phyloP scores from a whole-genome alignment of 208 protist species.

The Herpetomonas tarakana region DNA sequence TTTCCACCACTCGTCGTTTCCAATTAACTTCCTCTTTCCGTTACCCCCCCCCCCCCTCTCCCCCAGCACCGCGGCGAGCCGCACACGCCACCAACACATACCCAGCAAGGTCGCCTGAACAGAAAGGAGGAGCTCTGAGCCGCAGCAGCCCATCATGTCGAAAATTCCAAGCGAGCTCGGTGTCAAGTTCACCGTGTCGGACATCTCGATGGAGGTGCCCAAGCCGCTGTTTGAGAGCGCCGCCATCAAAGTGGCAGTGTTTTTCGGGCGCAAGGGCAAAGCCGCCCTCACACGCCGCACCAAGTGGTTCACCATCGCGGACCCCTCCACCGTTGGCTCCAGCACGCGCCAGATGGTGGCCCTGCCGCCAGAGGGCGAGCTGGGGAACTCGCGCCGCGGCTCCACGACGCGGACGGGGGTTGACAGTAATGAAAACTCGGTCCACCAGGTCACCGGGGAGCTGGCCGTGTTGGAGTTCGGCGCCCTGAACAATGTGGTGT shows the following conservation, averaged over 20 bases:
- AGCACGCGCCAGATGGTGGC: slow-evolving; percentile 16
- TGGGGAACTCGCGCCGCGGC: slow-evolving; percentile 2
- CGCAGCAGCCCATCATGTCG: no score
- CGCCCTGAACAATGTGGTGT: slow-evolving; percentile 36
- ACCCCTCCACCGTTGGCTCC: slow-evolving; percentile 19
- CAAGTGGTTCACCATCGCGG: slow-evolving; percentile 48
- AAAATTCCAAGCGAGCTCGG: slow-evolving; percentile 27
- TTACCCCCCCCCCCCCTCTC: no score
- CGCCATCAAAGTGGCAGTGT: slow-evolving; percentile 22
- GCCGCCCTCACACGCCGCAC: slow-evolving; percentile 29
- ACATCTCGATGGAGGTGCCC: slow-evolving; percentile 38
- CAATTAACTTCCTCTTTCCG: no score
- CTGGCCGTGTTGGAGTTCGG: slow-evolving; percentile 38
- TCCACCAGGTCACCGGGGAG: slow-evolving; percentile 18
- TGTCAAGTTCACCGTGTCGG: slow-evolving; percentile 37
- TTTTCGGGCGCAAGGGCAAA: slow-evolving; percentile 36
- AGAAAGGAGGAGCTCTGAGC: no score
- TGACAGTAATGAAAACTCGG: slow-evolving; percentile 3
- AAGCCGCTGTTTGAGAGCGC: slow-evolving; percentile 26
- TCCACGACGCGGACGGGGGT: slow-evolving; percentile 2
- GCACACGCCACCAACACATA: no score
- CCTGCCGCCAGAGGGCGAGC: slow-evolving; percentile 6
- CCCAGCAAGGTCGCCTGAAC: no score
- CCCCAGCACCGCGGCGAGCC: no score
- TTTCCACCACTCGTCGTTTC: no score